phyloP scores from a whole-genome alignment of 139 green algal species.

The Trebouxia sp. region DNA sequence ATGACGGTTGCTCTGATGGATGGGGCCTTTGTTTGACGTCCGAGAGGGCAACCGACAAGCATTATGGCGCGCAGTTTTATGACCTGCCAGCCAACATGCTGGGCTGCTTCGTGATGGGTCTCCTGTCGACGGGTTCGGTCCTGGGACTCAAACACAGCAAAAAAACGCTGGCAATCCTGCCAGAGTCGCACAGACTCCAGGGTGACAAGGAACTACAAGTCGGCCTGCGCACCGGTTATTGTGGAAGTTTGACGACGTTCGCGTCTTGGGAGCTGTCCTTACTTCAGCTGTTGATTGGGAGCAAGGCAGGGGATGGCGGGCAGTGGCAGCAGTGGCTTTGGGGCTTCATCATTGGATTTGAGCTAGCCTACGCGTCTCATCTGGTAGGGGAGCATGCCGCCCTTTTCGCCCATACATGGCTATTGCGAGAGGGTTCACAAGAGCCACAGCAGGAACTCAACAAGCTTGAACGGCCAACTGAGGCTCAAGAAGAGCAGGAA shows the following conservation, averaged over 20 bases:
- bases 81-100: slow-evolving; percentile 79
- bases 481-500: not conserved
- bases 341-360: slow-evolving; percentile 53
- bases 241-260: slow-evolving; percentile 87
- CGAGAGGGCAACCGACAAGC: not conserved
- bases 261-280: slow-evolving; percentile 73
- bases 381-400: slow-evolving; percentile 61
- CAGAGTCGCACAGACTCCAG: slow-evolving; percentile 32
- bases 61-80: slow-evolving; percentile 62
- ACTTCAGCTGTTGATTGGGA: slow-evolving; percentile 32
- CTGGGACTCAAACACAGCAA: slow-evolving; percentile 38
- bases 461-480: not conserved
- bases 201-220: slow-evolving; percentile 59
- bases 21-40: slow-evolving; percentile 59
- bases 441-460: not conserved
- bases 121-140: slow-evolving; percentile 42
- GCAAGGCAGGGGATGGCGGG: slow-evolving; percentile 26
- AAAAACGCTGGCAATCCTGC: slow-evolving; percentile 58
- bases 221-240: slow-evolving; percentile 81
- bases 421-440: slow-evolving; percentile 2
- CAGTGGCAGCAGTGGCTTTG: slow-evolving; percentile 45
- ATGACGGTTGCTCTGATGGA: slow-evolving; percentile 44
- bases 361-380: slow-evolving; percentile 49
- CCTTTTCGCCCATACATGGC: slow-evolving; percentile 15
- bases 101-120: slow-evolving; percentile 75